Percentiles rank a stretch among this genome's conserved stretches.
phyloP scores from a whole-genome alignment of 768 basidiomycete genomes.

The Cyclocybe cylindracea region DNA sequence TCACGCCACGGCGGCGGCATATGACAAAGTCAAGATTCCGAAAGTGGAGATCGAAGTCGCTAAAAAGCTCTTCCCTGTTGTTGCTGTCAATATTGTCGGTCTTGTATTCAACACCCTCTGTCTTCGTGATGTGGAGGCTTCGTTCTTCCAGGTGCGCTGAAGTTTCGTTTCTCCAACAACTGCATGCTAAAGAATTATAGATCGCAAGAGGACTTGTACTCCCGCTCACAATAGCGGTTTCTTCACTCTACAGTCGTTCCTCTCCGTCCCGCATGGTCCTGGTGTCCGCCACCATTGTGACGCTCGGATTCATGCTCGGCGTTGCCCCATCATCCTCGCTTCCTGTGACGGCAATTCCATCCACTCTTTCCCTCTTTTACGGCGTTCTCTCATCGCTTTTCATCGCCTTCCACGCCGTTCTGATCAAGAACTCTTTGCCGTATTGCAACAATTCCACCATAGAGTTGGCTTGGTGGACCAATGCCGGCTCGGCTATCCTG shows the following conservation, averaged over 20 bases:
- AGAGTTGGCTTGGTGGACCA: conserved; percentile 79
- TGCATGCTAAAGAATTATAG: conserved; percentile 31
- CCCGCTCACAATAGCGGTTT: conserved; percentile 78
- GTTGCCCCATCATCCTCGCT: conserved; percentile 56
- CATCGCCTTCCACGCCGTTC: conserved; percentile 74
- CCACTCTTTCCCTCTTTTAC: conserved; percentile 62
- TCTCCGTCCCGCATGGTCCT: conserved; percentile 57
- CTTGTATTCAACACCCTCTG: conserved; percentile 82
- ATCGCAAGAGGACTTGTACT: conserved; percentile 85
- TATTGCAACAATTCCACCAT: conserved; percentile 72
- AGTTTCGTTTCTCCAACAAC: not conserved
- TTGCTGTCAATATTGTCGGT: conserved; percentile 71
- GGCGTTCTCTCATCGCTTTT: conserved; percentile 73
- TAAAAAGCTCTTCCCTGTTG: conserved; percentile 62
- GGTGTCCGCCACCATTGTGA: conserved; percentile 62
- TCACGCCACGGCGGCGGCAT: conserved; percentile 51
- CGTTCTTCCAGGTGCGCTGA: conserved; percentile 76
- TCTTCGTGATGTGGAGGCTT: conserved; percentile 75
- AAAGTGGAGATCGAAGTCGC: conserved; percentile 49
- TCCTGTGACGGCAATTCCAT: conserved; percentile 45
- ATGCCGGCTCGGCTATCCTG: conserved; percentile 64
- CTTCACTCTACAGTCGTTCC: conserved; percentile 57
- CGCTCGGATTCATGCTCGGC: conserved; percentile 76
- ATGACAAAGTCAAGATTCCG: conserved; percentile 57
- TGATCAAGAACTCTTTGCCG: conserved; percentile 71